These are phyloP conservation scores for Dactylellina cionopaga DNA, from an alignment of 2,329 filamentous ascomycete genomes.

Conservation along the genomic window DNA sequence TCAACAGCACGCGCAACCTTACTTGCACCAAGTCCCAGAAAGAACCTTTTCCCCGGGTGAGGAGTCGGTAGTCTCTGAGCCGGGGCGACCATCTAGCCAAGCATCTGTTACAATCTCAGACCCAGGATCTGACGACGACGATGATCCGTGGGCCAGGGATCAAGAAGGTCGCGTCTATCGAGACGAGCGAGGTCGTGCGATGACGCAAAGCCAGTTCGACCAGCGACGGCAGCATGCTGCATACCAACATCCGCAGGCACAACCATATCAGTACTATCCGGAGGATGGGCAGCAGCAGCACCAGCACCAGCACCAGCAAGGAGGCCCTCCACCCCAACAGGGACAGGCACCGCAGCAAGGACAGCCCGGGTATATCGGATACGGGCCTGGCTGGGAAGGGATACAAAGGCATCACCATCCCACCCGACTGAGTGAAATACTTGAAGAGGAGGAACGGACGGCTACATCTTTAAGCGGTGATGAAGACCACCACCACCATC, in stretches of 20 bases:
- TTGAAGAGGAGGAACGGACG: slow-evolving; percentile 82
- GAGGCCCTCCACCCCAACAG: slow-evolving; percentile 69
- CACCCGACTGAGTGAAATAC: slow-evolving; percentile 85
- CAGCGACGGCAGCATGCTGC: slow-evolving; percentile 60
- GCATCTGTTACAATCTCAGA: slow-evolving; percentile 54
- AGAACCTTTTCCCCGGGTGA: slow-evolving; percentile 58
- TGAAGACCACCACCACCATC: slow-evolving; percentile 8
- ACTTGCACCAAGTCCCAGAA: slow-evolving; percentile 60
- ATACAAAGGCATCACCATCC: slow-evolving; percentile 82
- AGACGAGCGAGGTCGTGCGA: slow-evolving; percentile 57
- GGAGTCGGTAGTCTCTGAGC: slow-evolving; percentile 58
- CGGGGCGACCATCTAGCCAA: slow-evolving; percentile 53
- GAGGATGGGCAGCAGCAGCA: slow-evolving; percentile 62
- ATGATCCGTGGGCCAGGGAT: slow-evolving; percentile 59
- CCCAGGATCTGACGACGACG: slow-evolving; percentile 52
- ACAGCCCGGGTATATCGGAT: slow-evolving; percentile 69
- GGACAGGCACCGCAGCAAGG: slow-evolving; percentile 62
- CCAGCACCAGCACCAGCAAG: slow-evolving; percentile 64
- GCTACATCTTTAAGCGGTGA: slow-evolving; percentile 73
- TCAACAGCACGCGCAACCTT: slow-evolving; percentile 57
- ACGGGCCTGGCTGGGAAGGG: slow-evolving; percentile 77
- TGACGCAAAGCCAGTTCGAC: slow-evolving; percentile 52
- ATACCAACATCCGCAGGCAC: slow-evolving; percentile 58
- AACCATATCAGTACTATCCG: slow-evolving; percentile 64
- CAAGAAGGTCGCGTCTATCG: slow-evolving; percentile 60